These are phyloP conservation scores for Myrica gale DNA, from an alignment of 306 rosid genomes.

Conservation along the genomic window DNA sequence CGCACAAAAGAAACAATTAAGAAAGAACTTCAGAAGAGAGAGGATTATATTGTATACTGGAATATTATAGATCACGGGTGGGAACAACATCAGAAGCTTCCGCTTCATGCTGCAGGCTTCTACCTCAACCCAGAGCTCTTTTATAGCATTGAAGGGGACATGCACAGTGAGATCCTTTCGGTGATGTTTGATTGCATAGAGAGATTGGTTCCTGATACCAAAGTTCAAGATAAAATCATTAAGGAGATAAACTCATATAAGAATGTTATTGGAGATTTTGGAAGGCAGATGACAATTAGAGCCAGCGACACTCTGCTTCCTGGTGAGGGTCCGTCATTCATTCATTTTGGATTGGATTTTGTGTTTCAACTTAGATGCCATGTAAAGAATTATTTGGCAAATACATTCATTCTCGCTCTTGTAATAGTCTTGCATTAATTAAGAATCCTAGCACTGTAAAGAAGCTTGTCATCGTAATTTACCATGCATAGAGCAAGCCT, in stretches of 20 bases:
- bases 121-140: conserved; percentile 84
- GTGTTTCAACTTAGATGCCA: conserved; percentile 13
- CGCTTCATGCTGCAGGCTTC: conserved; percentile 87
- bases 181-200: conserved; percentile 88
- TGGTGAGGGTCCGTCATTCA: conserved; percentile 52
- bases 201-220: conserved; percentile 80
- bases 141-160: conserved; percentile 73
- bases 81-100: conserved; percentile 73
- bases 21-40: conserved; percentile 64
- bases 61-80: conserved; percentile 82
- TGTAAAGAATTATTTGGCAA: background rate
- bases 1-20: conserved; percentile 78
- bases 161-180: conserved; percentile 56
- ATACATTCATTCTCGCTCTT: conserved; percentile 11
- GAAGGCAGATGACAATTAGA: conserved; percentile 86
- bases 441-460: background rate
- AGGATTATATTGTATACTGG: conserved; percentile 82
- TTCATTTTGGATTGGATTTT: conserved; percentile 19
- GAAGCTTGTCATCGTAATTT: background rate
- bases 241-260: conserved; percentile 77
- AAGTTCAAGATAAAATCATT: conserved; percentile 78
- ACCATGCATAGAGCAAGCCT: background rate
- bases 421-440: background rate
- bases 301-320: conserved; percentile 86
- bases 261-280: conserved; percentile 75